Conservation (phyloP, 2,329 filamentous ascomycete species). For the Talaromyces verruculosus region DNA sequence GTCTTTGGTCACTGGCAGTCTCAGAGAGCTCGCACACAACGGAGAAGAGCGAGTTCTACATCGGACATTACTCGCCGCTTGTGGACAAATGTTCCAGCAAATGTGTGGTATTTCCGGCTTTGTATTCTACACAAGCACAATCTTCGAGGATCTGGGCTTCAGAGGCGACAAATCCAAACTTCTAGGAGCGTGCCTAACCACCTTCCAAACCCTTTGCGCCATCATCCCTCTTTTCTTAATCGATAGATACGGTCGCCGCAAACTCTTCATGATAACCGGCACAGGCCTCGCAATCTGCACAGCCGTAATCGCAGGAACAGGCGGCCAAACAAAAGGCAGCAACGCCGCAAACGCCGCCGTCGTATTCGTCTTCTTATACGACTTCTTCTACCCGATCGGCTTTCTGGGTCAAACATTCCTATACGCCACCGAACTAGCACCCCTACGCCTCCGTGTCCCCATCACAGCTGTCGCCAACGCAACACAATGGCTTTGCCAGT, state of each 20-base stretch:
- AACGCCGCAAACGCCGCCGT: slow-evolving; percentile 42
- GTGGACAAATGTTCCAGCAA: slow-evolving; percentile 61
- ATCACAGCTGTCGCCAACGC: slow-evolving; percentile 39
- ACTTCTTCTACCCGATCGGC: slow-evolving; percentile 46
- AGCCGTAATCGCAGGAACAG: slow-evolving; percentile 28
- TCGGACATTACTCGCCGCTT: slow-evolving; percentile 59
- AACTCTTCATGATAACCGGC: slow-evolving; percentile 35
- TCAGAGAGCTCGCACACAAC: slow-evolving; percentile 7
- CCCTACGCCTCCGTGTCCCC: slow-evolving; percentile 40
- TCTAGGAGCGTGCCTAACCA: slow-evolving; percentile 61
- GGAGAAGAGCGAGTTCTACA: slow-evolving; percentile 53
- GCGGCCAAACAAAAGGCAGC: slow-evolving; percentile 26
- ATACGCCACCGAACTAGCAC: slow-evolving; percentile 45
- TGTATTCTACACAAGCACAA: slow-evolving; percentile 44
- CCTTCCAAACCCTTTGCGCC: slow-evolving; percentile 61
- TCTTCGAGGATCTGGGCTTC: slow-evolving; percentile 24
- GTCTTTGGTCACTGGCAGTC: slow-evolving; percentile 6
- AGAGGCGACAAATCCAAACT: slow-evolving; percentile 28
- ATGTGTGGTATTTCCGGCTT: slow-evolving; percentile 62
- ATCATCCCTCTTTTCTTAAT: slow-evolving; percentile 61
- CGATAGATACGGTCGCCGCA: slow-evolving; percentile 59
- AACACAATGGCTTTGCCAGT: slow-evolving; percentile 42
- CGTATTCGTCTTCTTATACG: slow-evolving; percentile 45
- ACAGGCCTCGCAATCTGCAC: slow-evolving; percentile 34
- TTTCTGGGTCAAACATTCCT: slow-evolving; percentile 68